These are phyloP conservation scores for Yarrowia yakushimensis DNA, from an alignment of 805 yeast species.

Conservation along the genomic window DNA sequence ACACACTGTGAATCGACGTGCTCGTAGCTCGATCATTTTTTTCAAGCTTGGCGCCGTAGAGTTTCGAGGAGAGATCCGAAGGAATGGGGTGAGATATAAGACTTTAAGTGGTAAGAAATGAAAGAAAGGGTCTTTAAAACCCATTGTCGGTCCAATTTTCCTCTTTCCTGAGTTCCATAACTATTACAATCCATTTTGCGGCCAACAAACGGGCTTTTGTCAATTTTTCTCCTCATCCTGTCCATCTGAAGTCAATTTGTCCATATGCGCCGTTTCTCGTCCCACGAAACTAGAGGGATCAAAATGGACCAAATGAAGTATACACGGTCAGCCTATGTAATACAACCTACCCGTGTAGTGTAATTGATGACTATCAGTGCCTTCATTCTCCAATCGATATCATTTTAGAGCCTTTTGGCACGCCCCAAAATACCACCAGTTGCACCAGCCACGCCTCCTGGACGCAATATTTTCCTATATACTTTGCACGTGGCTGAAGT, in stretches of 20 bases:
- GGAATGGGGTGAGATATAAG: too few species aligned
- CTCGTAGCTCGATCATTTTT: not conserved
- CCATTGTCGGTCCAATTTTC: too few species aligned
- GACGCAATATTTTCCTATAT: not conserved
- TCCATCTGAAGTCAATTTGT: not conserved
- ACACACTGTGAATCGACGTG: not conserved
- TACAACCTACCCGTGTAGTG: not conserved
- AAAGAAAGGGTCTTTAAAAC: too few species aligned
- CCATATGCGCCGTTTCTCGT: not conserved
- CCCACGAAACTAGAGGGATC: not conserved
- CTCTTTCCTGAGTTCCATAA: not conserved
- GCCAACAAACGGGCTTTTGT: not conserved
- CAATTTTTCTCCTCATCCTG: not conserved
- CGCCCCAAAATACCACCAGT: not conserved
- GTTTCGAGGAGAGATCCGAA: not conserved
- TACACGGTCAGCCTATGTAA: not conserved
- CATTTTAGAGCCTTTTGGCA: not conserved
- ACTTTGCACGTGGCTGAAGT: conserved; percentile 23
- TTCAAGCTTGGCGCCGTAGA: conserved; percentile 2
- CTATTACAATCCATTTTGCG: not conserved
- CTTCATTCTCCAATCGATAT: not conserved
- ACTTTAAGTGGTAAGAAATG: too few species aligned
- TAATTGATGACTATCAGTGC: not conserved
- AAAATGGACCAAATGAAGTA: not conserved
- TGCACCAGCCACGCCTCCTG: conserved; percentile 15